These are phyloP conservation scores for Tolypocladium sp. DNA, from an alignment of 2,329 filamentous ascomycete species.

Conservation along the genomic window DNA sequence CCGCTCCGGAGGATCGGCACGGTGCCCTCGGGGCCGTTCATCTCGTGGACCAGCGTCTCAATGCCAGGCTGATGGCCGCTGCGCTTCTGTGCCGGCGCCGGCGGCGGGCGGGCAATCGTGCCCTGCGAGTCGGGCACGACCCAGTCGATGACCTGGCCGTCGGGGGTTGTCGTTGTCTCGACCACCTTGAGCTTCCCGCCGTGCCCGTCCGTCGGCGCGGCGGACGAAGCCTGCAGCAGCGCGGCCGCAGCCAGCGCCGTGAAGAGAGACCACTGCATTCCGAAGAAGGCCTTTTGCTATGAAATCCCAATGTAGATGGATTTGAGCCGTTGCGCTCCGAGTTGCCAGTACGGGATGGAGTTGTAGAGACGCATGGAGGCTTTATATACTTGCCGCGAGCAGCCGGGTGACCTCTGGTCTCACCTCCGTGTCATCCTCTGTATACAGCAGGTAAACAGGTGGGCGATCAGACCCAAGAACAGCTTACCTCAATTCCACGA, in stretches of 20 bases:
- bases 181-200: constrained; percentile 2
- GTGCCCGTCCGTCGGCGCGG: background rate
- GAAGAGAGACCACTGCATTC: background rate
- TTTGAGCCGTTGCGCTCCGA: background rate
- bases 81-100: background rate
- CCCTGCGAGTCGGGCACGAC: constrained; percentile 8
- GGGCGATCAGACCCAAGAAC: background rate
- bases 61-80: background rate
- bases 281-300: background rate
- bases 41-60: background rate
- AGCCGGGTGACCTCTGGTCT: background rate
- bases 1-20: constrained; percentile 9
- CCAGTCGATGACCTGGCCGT: constrained; percentile 11
- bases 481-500: background rate
- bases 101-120: constrained; percentile 4
- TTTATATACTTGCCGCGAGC: background rate
- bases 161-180: constrained; percentile 4
- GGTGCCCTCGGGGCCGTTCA: constrained; percentile 8
- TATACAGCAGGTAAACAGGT: background rate
- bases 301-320: background rate
- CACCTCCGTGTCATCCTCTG: background rate
- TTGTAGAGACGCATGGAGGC: background rate
- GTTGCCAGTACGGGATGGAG: background rate
- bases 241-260: background rate
- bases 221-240: background rate